phyloP scores from a whole-genome alignment of 129 eudicot species.

The Deinandra increscens region DNA sequence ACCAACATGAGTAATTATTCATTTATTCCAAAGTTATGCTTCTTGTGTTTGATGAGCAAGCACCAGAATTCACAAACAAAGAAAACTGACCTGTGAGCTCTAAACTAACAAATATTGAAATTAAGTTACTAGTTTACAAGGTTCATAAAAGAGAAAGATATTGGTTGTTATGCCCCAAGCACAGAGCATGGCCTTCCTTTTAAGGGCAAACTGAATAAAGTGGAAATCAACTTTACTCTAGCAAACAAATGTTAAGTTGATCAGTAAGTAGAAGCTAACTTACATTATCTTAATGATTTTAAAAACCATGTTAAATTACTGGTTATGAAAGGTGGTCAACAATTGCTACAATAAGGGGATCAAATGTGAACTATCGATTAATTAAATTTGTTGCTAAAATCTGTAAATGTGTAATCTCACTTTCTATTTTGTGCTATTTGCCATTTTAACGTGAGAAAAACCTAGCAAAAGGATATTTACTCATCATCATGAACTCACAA shows the following conservation, averaged over 20 bases:
- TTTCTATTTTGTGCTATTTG: neutral
- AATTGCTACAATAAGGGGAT: neutral
- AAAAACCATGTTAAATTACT: neutral
- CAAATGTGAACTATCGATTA: neutral
- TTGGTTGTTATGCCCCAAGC: neutral
- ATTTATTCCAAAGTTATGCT: neutral
- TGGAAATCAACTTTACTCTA: neutral
- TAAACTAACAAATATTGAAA: neutral
- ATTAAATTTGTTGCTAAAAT: neutral
- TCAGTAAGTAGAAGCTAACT: neutral
- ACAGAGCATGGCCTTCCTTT: neutral
- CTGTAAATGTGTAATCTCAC: neutral
- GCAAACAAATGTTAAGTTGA: neutral
- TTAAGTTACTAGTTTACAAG: neutral
- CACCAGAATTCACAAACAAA: neutral
- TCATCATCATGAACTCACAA: too few species aligned
- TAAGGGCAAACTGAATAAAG: neutral
- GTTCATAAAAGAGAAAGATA: neutral
- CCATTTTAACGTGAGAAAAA: neutral
- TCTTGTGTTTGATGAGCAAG: neutral
- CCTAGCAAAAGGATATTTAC: neutral
- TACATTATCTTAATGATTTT: neutral
- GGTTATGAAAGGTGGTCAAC: neutral
- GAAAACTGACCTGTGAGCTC: neutral
- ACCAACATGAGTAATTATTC: neutral